Evolutionary conservation across 1,284 basidiomycete genomes (phyloP).

Genomic region (Vanrija sp.): DNA sequence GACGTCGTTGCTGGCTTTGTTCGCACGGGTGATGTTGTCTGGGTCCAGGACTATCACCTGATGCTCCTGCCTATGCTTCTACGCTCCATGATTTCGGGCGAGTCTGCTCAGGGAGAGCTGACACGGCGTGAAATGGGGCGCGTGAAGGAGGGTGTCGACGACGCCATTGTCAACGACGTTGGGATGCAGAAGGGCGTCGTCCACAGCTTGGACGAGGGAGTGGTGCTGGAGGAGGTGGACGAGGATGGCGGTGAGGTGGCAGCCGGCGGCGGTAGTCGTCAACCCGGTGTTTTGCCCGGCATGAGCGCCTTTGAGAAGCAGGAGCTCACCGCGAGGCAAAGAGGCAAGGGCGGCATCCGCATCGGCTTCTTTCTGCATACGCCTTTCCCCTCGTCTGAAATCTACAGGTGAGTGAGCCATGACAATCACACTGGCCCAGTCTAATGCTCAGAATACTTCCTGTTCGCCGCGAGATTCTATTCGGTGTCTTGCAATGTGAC

Average conservation of each 20-base stretch:
- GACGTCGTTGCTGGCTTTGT: conserved; percentile 77
- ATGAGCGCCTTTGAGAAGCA: conserved; percentile 42
- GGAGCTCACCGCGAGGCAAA: conserved; percentile 41
- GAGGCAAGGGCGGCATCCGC: conserved; percentile 59
- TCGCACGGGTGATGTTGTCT: conserved; percentile 85
- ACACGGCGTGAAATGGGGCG: conserved; percentile 65
- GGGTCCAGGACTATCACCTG: conserved; percentile 97
- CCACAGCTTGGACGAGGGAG: conserved; percentile 32
- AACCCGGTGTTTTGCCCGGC: conserved; percentile 23
- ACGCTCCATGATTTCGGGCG: conserved; percentile 77
- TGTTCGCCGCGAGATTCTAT: conserved; percentile 91
- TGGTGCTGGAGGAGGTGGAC: conserved; percentile 38
- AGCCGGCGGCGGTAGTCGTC: conserved; percentile 9
- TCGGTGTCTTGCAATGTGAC: conserved; percentile 93
- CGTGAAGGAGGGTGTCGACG: conserved; percentile 67
- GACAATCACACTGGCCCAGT: conserved; percentile 5
- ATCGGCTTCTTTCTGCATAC: conserved; percentile 99
- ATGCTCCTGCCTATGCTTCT: conserved; percentile 97
- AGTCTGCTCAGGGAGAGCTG: conserved; percentile 59
- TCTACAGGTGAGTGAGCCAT: conserved; percentile 70
- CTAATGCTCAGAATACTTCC: conserved; percentile 71
- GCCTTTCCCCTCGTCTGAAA: conserved; percentile 96
- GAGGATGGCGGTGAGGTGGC: conserved; percentile 37
- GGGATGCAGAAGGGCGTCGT: conserved; percentile 34
- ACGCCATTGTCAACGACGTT: conserved; percentile 55